Percentiles rank a stretch among this genome's conserved stretches.
These are phyloP conservation scores for Liriodendron chinense DNA, from an alignment of 164 flowering plant genomes.

Conservation along the genomic window DNA sequence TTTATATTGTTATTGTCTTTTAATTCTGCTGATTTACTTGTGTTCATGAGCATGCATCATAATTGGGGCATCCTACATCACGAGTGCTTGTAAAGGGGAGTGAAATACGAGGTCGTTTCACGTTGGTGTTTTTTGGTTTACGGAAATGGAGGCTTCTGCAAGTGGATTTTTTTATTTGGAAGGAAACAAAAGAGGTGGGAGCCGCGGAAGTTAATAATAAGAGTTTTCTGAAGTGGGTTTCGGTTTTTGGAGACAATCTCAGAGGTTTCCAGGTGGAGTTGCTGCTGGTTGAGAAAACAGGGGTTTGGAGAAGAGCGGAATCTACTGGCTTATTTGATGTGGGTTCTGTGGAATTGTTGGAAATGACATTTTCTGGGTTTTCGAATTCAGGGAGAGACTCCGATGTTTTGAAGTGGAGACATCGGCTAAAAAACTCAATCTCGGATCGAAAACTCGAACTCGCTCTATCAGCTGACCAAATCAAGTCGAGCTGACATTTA, in stretches of 20 bases:
- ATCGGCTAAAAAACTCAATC: too few species aligned
- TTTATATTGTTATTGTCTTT: too few species aligned
- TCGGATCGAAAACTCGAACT: too few species aligned
- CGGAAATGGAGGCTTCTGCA: constrained; percentile 5
- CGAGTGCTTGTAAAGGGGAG: not conserved
- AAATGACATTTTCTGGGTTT: not conserved
- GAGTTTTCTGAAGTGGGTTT: too few species aligned
- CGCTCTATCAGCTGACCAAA: too few species aligned
- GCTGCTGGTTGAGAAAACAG: not conserved
- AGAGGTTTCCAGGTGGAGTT: not conserved
- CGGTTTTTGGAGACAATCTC: too few species aligned
- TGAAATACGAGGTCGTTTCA: not conserved
- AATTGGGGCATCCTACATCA: too few species aligned
- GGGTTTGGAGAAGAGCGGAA: not conserved
- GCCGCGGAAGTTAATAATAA: too few species aligned
- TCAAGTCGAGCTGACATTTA: too few species aligned
- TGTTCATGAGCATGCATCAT: too few species aligned
- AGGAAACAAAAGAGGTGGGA: not conserved
- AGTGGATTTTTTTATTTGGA: constrained; percentile 13
- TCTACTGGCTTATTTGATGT: not conserved
- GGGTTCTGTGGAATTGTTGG: not conserved
- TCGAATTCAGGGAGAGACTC: not conserved
- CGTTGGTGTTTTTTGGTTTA: not conserved
- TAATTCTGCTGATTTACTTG: too few species aligned
- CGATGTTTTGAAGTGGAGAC: too few species aligned